phyloP scores from a whole-genome alignment of 768 basidiomycete species.

The Trametes elegans region DNA sequence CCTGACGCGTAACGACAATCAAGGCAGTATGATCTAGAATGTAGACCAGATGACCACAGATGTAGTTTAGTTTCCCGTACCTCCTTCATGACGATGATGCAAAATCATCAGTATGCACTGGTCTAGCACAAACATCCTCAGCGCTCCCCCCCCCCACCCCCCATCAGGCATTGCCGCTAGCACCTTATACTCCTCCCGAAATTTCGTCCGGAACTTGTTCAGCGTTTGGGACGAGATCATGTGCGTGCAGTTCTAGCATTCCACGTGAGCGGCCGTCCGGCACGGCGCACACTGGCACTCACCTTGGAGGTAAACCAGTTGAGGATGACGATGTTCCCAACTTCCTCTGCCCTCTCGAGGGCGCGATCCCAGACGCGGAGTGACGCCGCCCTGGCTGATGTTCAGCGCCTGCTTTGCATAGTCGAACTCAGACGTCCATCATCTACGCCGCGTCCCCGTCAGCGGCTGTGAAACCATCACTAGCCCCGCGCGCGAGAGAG shows the following conservation, averaged over 20 bases:
- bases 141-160: too few species aligned
- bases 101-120: too few species aligned
- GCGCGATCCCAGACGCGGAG: constrained; percentile 1
- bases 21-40: background rate
- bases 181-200: background rate
- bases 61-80: background rate
- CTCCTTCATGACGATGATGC: background rate
- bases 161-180: too few species aligned
- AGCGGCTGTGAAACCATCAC: background rate
- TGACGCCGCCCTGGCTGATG: constrained; percentile 42
- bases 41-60: background rate
- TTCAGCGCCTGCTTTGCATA: constrained; percentile 33
- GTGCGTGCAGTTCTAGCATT: constrained; percentile 8
- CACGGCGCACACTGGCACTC: background rate
- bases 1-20: background rate
- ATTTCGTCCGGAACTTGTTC: background rate
- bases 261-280: background rate
- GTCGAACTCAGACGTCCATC: constrained; percentile 42
- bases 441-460: constrained; percentile 32
- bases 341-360: background rate
- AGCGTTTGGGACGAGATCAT: background rate
- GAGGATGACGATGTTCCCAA: constrained; percentile 5
- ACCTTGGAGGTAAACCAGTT: constrained; percentile 1
- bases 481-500: too few species aligned
- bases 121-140: too few species aligned